Evolutionary conservation across 1,284 basidiomycete genomes (phyloP).

Genomic region (Athelia psychrophila): DNA sequence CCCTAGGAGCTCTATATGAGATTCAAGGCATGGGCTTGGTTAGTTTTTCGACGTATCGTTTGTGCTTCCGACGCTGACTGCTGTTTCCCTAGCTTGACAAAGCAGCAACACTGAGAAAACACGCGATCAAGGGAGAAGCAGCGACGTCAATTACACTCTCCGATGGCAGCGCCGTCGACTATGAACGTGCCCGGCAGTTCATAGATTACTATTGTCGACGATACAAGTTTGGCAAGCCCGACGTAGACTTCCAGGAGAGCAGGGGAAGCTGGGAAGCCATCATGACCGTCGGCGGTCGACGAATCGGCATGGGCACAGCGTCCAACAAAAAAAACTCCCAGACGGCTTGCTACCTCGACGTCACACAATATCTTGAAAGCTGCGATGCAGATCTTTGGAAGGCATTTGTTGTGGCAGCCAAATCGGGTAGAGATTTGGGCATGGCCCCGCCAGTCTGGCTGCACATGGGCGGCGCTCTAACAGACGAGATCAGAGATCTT

Average conservation of each 20-base stretch:
- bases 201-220: conserved; percentile 94
- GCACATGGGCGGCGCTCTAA: conserved; percentile 65
- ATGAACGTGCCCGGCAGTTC: conserved; percentile 83
- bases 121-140: conserved; percentile 3
- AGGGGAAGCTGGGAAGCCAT: conserved; percentile 70
- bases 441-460: conserved; percentile 74
- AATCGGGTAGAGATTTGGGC: conserved; percentile 66
- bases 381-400: conserved; percentile 84
- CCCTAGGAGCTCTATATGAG: conserved; percentile 71
- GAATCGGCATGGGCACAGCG: conserved; percentile 78
- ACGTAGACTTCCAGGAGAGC: conserved; percentile 55
- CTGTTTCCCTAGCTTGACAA: background rate
- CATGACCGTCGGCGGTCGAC: conserved; percentile 77
- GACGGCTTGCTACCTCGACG: conserved; percentile 82
- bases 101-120: background rate
- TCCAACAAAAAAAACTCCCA: conserved; percentile 76
- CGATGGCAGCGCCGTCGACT: conserved; percentile 65
- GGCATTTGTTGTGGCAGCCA: conserved; percentile 59
- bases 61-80: background rate
- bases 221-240: conserved; percentile 81
- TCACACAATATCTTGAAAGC: conserved; percentile 81
- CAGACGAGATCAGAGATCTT: conserved; percentile 74
- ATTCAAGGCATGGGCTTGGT: conserved; percentile 61
- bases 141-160: conserved; percentile 44
- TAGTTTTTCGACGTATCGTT: conserved; percentile 10